These are phyloP conservation scores for Solanum etuberosum DNA, from an alignment of 257 asterid species.

Conservation along the genomic window DNA sequence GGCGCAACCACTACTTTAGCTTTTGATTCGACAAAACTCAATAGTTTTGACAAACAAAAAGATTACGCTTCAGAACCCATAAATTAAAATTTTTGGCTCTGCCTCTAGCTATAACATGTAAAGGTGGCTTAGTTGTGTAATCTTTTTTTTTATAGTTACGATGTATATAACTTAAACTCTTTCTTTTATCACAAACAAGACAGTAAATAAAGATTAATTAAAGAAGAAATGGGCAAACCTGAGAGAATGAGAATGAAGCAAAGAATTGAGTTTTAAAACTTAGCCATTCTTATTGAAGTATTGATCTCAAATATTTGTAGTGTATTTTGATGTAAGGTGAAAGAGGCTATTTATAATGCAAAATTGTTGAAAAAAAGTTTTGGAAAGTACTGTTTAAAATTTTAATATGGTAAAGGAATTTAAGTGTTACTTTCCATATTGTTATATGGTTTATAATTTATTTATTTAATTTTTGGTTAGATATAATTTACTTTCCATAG, in stretches of 20 bases:
- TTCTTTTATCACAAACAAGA: neutral
- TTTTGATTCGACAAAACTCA: neutral
- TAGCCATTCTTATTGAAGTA: neutral
- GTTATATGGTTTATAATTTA: neutral
- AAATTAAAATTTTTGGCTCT: neutral
- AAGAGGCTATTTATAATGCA: neutral
- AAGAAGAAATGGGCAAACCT: neutral
- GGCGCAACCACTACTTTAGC: neutral
- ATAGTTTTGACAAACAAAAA: neutral
- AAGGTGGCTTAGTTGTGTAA: neutral
- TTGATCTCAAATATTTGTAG: neutral
- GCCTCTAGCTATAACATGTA: neutral
- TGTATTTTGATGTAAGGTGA: neutral
- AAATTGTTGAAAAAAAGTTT: neutral
- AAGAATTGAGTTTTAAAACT: neutral
- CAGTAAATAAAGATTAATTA: neutral
- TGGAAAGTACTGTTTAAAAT: neutral
- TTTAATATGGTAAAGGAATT: neutral
- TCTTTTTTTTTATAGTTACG: rapidly evolving
- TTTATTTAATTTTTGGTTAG: too few species aligned
- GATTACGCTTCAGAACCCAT: rapidly evolving
- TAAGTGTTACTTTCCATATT: neutral
- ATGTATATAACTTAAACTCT: neutral
- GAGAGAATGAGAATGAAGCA: neutral
- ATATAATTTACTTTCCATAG: neutral